Percentiles rank a stretch among this genome's conserved stretches.
Evolutionary conservation across 768 basidiomycete genomes (phyloP).

Genomic region (Pleurotus ostreatus): DNA sequence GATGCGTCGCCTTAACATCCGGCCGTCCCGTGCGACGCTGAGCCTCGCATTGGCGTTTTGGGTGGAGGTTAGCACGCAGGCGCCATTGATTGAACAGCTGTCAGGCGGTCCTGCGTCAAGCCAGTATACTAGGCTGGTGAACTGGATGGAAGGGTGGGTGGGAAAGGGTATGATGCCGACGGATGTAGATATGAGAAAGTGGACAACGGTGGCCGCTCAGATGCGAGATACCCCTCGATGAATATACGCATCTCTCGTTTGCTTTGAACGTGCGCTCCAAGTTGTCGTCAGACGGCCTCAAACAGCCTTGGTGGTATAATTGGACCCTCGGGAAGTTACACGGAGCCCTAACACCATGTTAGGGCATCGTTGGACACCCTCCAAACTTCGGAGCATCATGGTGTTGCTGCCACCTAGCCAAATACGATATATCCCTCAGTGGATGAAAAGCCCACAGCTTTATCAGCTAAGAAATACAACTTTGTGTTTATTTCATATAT

Average conservation of each 20-base stretch:
- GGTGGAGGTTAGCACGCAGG: conserved; percentile 62
- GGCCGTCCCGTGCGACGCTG: conserved; percentile 52
- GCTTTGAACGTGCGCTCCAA: no score
- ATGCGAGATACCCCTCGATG: conserved; percentile 22
- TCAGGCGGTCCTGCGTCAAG: conserved; percentile 27
- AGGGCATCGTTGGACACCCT: no score
- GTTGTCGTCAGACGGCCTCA: no score
- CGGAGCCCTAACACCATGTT: no score
- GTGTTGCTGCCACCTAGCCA: no score
- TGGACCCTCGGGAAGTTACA: no score
- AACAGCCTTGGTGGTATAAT: no score
- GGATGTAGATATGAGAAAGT: conserved; percentile 28
- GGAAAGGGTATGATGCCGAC: conserved; percentile 41
- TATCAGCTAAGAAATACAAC: no score
- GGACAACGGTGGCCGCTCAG: conserved; percentile 24
- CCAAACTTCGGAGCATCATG: no score
- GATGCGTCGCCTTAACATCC: conserved; percentile 60
- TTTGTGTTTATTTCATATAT: no score
- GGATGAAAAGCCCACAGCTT: no score
- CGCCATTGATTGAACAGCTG: conserved; percentile 52
- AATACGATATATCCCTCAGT: no score
- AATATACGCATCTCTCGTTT: background rate
- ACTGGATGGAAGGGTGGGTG: conserved; percentile 60
- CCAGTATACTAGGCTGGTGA: conserved; percentile 40
- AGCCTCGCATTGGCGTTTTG: conserved; percentile 65